Evolutionary conservation across 2,329 filamentous ascomycete genomes (phyloP).

Genomic region (Aspergillus brunneoviolaceus): DNA sequence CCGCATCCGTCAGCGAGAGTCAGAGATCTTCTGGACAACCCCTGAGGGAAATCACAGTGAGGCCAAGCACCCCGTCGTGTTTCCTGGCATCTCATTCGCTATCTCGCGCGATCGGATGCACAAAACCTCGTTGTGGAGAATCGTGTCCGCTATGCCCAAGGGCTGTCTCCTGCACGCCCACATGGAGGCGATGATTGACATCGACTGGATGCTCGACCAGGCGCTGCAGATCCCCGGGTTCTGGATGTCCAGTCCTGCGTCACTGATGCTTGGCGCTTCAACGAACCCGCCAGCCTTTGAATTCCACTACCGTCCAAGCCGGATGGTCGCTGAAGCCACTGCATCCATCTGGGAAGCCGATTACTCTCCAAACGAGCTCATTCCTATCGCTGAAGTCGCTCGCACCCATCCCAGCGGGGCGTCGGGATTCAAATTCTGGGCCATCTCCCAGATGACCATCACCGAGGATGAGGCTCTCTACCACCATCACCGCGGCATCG

Average conservation of each 20-base stretch:
- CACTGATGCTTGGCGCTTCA: constrained; percentile 1
- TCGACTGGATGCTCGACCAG: constrained; percentile 14
- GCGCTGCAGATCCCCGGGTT: constrained; percentile 12
- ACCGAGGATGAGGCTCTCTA: constrained; percentile 11
- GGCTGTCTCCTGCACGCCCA: constrained; percentile 15
- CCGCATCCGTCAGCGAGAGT: constrained; percentile 8
- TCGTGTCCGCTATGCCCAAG: constrained; percentile 13
- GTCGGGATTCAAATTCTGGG: constrained; percentile 10
- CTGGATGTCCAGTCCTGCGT: constrained; percentile 3
- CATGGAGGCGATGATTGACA: constrained; percentile 18
- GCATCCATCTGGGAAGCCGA: constrained; percentile 9
- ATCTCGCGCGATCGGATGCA: constrained; percentile 11
- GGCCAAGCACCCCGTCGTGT: constrained; percentile 5
- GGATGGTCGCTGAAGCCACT: not conserved
- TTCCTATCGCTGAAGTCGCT: constrained; percentile 3
- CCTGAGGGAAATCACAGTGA: not conserved
- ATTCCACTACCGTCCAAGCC: constrained; percentile 9
- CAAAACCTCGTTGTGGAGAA: constrained; percentile 9
- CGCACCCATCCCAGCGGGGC: constrained; percentile 5
- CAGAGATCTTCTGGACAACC: constrained; percentile 5
- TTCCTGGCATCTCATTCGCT: constrained; percentile 14
- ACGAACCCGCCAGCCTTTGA: constrained; percentile 5
- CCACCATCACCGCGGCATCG: constrained; percentile 13
- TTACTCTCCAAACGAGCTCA: constrained; percentile 5
- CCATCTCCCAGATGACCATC: constrained; percentile 12